Percentiles rank a stretch among this genome's conserved stretches.
phyloP scores from a whole-genome alignment of 495 filamentous ascomycete genomes.

The Penicillium bialowiezense region DNA sequence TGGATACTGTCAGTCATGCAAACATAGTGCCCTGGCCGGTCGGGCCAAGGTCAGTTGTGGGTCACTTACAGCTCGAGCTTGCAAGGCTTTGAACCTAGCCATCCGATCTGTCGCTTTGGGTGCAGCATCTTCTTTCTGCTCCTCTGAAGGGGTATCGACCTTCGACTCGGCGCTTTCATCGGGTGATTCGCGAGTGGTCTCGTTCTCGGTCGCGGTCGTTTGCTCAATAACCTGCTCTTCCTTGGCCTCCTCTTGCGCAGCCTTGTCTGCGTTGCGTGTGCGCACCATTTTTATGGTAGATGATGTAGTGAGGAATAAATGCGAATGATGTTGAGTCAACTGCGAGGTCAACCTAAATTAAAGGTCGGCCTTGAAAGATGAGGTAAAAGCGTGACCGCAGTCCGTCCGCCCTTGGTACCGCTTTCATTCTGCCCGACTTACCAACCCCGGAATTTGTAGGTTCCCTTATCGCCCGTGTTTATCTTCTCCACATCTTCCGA shows the following conservation, averaged over 20 bases:
- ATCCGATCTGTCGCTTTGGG: slow-evolving; percentile 33
- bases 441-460: slow-evolving; percentile 11
- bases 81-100: slow-evolving; percentile 73
- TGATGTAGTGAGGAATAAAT: not conserved
- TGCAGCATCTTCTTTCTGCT: slow-evolving; percentile 28
- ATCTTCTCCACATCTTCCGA: slow-evolving; percentile 22
- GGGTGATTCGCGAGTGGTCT: slow-evolving; percentile 4
- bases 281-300: slow-evolving; percentile 11
- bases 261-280: slow-evolving; percentile 12
- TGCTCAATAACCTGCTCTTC: slow-evolving; percentile 9
- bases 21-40: not conserved
- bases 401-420: slow-evolving; percentile 16
- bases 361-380: slow-evolving; percentile 4
- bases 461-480: slow-evolving; percentile 19
- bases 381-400: slow-evolving; percentile 17
- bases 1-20: slow-evolving; percentile 25
- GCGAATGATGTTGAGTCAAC: not conserved
- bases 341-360: not conserved
- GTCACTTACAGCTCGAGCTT: slow-evolving; percentile 65
- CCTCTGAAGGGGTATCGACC: slow-evolving; percentile 3
- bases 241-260: slow-evolving; percentile 9
- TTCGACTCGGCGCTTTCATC: slow-evolving; percentile 8
- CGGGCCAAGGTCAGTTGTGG: not conserved
- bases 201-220: slow-evolving; percentile 5
- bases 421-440: slow-evolving; percentile 18